Evolutionary conservation across 2,329 filamentous ascomycete genomes (phyloP).

Genomic region (Lecanicillium sp.): DNA sequence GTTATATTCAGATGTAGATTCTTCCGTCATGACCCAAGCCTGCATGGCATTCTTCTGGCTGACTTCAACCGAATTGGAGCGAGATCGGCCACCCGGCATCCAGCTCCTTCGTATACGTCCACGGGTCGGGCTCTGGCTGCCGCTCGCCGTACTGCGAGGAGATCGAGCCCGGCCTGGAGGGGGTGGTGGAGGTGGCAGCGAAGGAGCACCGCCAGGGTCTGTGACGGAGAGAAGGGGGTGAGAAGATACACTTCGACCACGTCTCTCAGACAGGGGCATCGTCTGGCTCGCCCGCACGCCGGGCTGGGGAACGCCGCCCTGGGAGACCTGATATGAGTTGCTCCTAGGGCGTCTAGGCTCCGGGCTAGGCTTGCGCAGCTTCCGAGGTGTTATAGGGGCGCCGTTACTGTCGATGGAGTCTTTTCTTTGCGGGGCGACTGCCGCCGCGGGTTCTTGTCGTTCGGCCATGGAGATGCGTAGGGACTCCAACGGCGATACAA

Average conservation of each 20-base stretch:
- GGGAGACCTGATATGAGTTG: slow-evolving; percentile 21
- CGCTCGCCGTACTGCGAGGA: slow-evolving; percentile 14
- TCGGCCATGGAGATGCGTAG: too few relatives aligned
- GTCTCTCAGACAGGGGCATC: slow-evolving; percentile 27
- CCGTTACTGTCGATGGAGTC: slow-evolving; percentile 5
- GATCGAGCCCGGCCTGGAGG: background rate
- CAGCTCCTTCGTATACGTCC: slow-evolving; percentile 45
- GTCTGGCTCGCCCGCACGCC: slow-evolving; percentile 18
- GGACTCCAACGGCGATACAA: too few relatives aligned
- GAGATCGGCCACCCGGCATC: slow-evolving; percentile 43
- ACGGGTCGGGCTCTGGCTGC: slow-evolving; percentile 36
- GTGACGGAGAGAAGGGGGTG: slow-evolving; percentile 27
- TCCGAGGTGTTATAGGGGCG: slow-evolving; percentile 16
- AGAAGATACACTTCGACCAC: slow-evolving; percentile 39
- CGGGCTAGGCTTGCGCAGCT: slow-evolving; percentile 23
- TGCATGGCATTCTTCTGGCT: slow-evolving; percentile 15
- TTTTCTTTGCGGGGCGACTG: slow-evolving; percentile 4
- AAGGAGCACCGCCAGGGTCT: slow-evolving; percentile 2
- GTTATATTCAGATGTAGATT: slow-evolving; percentile 48
- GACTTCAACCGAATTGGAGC: slow-evolving; percentile 38
- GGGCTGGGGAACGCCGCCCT: slow-evolving; percentile 14
- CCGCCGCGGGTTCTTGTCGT: slow-evolving; percentile 11
- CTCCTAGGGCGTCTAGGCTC: slow-evolving; percentile 21
- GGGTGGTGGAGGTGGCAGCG: slow-evolving; percentile 5
- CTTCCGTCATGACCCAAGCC: slow-evolving; percentile 50